Percentiles rank a stretch among this genome's conserved stretches.
phyloP scores from a whole-genome alignment of 2,329 filamentous ascomycete genomes.

The Venturia asperata region DNA sequence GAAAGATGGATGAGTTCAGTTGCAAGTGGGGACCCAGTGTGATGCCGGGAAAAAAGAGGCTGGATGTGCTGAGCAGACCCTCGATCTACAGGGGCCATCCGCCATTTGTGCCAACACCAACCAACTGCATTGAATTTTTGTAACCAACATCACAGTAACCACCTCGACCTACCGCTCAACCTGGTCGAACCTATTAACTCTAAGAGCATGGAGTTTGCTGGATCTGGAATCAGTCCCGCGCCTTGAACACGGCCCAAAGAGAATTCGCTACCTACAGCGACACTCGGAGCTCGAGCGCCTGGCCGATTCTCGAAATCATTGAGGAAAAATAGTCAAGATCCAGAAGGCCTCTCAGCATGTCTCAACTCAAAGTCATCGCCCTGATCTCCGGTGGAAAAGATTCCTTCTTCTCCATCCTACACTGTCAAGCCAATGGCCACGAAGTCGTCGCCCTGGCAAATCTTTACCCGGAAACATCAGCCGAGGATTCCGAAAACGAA shows the following conservation, averaged over 20 bases:
- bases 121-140: neutral
- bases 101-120: neutral
- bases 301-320: neutral
- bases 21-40: too few relatives aligned
- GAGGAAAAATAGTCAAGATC: neutral
- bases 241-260: neutral
- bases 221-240: neutral
- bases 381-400: constrained; percentile 96
- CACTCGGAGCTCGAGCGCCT: neutral
- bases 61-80: neutral
- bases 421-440: constrained; percentile 83
- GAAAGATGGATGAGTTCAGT: too few relatives aligned
- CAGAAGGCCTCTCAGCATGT: neutral
- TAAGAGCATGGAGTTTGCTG: neutral
- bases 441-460: constrained; percentile 83
- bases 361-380: constrained; percentile 59
- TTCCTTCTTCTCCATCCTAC: constrained; percentile 86
- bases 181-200: neutral
- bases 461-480: constrained; percentile 55
- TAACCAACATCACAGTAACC: neutral
- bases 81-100: neutral
- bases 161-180: neutral
- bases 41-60: neutral
- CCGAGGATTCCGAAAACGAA: constrained; percentile 37
- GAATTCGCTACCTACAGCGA: neutral